These are phyloP conservation scores for Sphenostylis stenocarpa DNA, from an alignment of 306 rosid species.

Conservation along the genomic window DNA sequence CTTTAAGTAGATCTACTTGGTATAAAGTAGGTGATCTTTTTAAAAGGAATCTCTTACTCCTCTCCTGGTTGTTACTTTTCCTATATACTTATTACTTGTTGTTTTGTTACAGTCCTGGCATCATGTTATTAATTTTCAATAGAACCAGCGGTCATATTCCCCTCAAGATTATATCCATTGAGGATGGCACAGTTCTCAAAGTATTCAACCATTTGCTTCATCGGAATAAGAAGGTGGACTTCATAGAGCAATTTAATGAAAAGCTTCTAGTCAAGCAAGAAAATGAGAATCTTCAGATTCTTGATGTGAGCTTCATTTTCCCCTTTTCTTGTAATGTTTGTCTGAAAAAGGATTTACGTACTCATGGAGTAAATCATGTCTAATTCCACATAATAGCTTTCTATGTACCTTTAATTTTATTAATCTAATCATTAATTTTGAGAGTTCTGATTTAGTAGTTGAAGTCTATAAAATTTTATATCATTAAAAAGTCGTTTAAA, in stretches of 20 bases:
- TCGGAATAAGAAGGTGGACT: slow-evolving; percentile 90
- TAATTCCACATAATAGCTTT: neutral
- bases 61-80: neutral
- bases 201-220: slow-evolving; percentile 84
- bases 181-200: slow-evolving; percentile 94
- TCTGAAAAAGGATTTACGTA: neutral
- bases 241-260: slow-evolving; percentile 96
- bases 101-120: slow-evolving; percentile 71
- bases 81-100: neutral
- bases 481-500: no score
- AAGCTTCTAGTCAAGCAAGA: slow-evolving; percentile 98
- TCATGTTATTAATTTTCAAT: slow-evolving; percentile 77
- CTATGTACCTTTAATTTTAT: neutral
- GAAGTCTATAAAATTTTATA: neutral
- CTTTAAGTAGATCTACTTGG: slow-evolving; percentile 1
- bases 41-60: neutral
- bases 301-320: slow-evolving; percentile 62
- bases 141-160: slow-evolving; percentile 83
- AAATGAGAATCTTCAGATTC: slow-evolving; percentile 94
- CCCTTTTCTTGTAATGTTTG: neutral
- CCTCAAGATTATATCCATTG: slow-evolving; percentile 86
- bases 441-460: neutral
- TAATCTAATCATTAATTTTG: neutral
- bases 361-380: neutral
- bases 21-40: neutral